Percentiles rank a stretch among this genome's conserved stretches.
These are phyloP conservation scores for Dendrocalamus sinicus DNA, from an alignment of 176 grass and related monocot genomes.

Conservation along the genomic window DNA sequence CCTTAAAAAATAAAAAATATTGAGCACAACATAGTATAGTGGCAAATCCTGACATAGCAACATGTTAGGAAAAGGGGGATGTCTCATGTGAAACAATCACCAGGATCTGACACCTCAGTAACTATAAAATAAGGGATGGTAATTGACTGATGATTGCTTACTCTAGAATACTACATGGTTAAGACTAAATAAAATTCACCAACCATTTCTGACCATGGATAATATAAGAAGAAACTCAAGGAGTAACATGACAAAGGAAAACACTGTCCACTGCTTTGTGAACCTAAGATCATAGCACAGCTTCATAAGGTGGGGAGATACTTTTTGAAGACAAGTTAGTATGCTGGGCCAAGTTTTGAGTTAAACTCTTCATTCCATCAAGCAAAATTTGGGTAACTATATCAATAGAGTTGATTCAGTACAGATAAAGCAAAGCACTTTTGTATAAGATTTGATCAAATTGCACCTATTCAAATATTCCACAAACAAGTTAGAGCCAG, in stretches of 20 bases:
- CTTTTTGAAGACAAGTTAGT: not conserved
- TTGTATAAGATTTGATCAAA: conserved; percentile 2
- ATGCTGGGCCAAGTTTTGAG: not conserved
- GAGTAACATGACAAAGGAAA: conserved; percentile 18
- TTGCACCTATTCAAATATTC: not conserved
- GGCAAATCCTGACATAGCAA: not conserved
- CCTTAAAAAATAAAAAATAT: not conserved
- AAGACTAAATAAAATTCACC: not conserved
- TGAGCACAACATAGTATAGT: not conserved
- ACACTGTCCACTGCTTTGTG: not conserved
- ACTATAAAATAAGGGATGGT: not conserved
- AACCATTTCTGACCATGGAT: not conserved
- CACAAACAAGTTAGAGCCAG: not conserved
- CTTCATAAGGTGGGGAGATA: conserved; percentile 1
- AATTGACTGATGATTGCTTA: not conserved
- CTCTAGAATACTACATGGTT: not conserved
- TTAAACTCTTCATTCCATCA: conserved; percentile 1
- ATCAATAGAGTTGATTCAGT: not conserved
- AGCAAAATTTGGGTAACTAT: not conserved
- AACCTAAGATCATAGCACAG: conserved; percentile 2
- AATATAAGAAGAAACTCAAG: conserved; percentile 28
- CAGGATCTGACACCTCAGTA: not conserved
- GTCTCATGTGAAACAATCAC: conserved; percentile 17
- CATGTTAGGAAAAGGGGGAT: not conserved
- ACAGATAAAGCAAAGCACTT: not conserved